Evolutionary conservation across 2,329 filamentous ascomycete genomes (phyloP).

Genomic region (Echinosphaeria canescens): DNA sequence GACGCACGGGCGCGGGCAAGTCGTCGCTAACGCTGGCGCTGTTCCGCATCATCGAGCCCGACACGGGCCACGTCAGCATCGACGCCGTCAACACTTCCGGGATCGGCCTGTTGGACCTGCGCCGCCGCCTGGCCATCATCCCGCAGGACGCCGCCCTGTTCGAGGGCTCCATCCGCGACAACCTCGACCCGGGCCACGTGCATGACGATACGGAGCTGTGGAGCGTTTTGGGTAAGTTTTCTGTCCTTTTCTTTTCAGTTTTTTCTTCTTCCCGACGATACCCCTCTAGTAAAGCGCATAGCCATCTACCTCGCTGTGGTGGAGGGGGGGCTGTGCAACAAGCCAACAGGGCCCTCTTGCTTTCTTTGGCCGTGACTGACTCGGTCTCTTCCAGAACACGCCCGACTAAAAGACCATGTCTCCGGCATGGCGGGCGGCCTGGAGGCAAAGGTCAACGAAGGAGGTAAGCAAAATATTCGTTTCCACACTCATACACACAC

Average conservation of each 20-base stretch:
- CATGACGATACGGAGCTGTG: conserved; percentile 95
- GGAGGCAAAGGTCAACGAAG: conserved; percentile 82
- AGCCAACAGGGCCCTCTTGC: no score
- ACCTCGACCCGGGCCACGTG: conserved; percentile 83
- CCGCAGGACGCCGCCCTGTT: conserved; percentile 95
- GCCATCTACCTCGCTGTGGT: no score
- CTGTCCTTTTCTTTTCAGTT: conserved; percentile 2
- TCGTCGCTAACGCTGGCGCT: conserved; percentile 80
- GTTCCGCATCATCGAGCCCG: conserved; percentile 88
- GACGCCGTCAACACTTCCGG: conserved; percentile 75
- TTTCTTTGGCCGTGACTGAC: no score
- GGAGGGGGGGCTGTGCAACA: no score
- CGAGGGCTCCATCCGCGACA: conserved; percentile 52
- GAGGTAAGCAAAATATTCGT: conserved; percentile 48
- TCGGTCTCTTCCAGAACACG: conserved; percentile 55
- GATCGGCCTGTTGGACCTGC: conserved; percentile 77
- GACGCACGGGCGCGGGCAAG: conserved; percentile 89
- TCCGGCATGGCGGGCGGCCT: conserved; percentile 70
- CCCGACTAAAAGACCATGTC: conserved; percentile 80
- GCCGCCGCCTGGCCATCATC: conserved; percentile 83
- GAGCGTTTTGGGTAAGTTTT: conserved; percentile 66
- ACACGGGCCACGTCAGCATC: conserved; percentile 66
- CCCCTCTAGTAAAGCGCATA: conserved; percentile 1
- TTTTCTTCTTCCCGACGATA: neutral
- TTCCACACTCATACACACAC: conserved; percentile 4